Conservation (phyloP, 768 basidiomycete genomes). For the Rossbeevera mucosa region DNA sequence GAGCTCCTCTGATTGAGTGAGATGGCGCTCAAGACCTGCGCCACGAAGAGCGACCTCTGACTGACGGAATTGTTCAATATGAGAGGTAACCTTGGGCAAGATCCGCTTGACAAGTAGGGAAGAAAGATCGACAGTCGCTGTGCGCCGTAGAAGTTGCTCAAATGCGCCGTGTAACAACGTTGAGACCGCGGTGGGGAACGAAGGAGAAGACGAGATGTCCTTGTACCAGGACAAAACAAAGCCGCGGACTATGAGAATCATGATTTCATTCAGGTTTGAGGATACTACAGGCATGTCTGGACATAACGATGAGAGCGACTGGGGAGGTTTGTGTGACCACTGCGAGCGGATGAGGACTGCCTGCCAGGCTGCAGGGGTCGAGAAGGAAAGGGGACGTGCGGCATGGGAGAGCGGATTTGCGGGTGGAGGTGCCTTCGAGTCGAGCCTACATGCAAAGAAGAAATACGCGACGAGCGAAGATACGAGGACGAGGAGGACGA, state of each 20-base stretch:
- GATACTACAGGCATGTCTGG: constrained; percentile 64
- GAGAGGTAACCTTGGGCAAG: constrained; percentile 82
- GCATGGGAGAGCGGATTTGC: constrained; percentile 46
- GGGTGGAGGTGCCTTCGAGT: constrained; percentile 35
- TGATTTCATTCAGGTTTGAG: constrained; percentile 70
- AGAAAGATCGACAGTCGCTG: constrained; percentile 62
- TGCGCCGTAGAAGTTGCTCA: constrained; percentile 52
- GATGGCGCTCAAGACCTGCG: constrained; percentile 70
- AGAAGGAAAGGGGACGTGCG: constrained; percentile 77
- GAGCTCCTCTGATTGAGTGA: constrained; percentile 87
- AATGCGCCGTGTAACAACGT: constrained; percentile 64
- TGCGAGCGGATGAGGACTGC: constrained; percentile 83
- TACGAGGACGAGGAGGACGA: constrained; percentile 45
- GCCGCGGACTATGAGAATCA: constrained; percentile 77
- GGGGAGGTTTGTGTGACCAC: constrained; percentile 75
- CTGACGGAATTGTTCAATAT: constrained; percentile 86
- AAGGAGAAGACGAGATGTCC: constrained; percentile 76
- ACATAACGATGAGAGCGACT: constrained; percentile 61
- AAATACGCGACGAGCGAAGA: constrained; percentile 52
- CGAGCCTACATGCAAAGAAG: constrained; percentile 55
- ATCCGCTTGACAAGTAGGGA: constrained; percentile 77
- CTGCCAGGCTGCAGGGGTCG: constrained; percentile 93
- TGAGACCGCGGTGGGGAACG: constrained; percentile 86
- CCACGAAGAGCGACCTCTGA: constrained; percentile 85
- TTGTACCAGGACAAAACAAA: constrained; percentile 91